Evolutionary conservation across 2,329 filamentous ascomycete genomes (phyloP).

Genomic region (Monosporascus sp.): DNA sequence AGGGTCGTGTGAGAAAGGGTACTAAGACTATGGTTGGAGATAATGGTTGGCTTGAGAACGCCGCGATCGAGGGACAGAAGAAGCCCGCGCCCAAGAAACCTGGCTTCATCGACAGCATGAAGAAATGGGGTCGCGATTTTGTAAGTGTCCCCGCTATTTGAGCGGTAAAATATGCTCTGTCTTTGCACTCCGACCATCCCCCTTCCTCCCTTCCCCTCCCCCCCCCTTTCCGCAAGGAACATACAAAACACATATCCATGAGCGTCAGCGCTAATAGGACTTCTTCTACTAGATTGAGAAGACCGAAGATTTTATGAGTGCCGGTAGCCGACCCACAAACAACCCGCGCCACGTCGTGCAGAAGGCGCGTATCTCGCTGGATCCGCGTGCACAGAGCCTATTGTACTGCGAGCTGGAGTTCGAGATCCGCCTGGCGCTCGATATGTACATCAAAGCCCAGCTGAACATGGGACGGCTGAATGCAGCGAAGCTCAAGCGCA

Average conservation of each 20-base stretch:
- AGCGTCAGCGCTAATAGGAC: neutral
- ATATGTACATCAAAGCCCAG: slow-evolving; percentile 48
- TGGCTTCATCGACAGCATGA: slow-evolving; percentile 20
- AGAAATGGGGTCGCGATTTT: slow-evolving; percentile 50
- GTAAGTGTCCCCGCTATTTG: slow-evolving; percentile 29
- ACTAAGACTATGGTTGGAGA: slow-evolving; percentile 51
- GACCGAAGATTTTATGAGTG: neutral
- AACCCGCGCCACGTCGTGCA: slow-evolving; percentile 3
- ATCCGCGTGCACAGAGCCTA: slow-evolving; percentile 52
- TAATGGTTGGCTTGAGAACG: slow-evolving; percentile 52
- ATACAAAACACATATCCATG: too few relatives aligned
- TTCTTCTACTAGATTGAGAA: neutral
- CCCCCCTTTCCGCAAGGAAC: too few relatives aligned
- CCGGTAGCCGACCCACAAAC: neutral
- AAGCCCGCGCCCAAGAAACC: slow-evolving; percentile 16
- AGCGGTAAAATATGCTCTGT: too few relatives aligned
- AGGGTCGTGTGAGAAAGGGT: slow-evolving; percentile 26
- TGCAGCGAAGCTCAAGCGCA: slow-evolving; percentile 44
- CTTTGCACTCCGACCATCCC: too few relatives aligned
- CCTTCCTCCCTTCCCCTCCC: too few relatives aligned
- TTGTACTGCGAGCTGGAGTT: slow-evolving; percentile 57
- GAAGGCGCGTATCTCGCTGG: slow-evolving; percentile 44
- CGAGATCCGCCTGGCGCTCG: slow-evolving; percentile 44
- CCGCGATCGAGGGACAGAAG: slow-evolving; percentile 12
- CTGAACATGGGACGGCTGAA: slow-evolving; percentile 52